Evolutionary conservation across 176 grass and related monocot genomes (phyloP).

Genomic region (Triticum aestivum): IWGSC_CS_RefSeq_v2.1 NC_057805.1:509435705-509436204

Average conservation of each 20-base stretch:
- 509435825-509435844: neutral
- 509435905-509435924: neutral
- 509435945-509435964: neutral
- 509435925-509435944: neutral
- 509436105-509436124: too few relatives aligned
- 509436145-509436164: too few relatives aligned
- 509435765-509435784: conserved; percentile 60
- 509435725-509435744: conserved; percentile 62
- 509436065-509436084: neutral
- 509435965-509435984: neutral
- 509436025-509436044: neutral
- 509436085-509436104: too few relatives aligned
- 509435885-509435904: neutral
- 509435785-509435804: conserved; percentile 78
- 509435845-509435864: neutral
- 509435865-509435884: neutral
- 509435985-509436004: too few relatives aligned
- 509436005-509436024: neutral
- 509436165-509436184: too few relatives aligned
- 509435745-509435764: conserved; percentile 58
- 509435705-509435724: conserved; percentile 64
- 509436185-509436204: too few relatives aligned
- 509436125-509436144: too few relatives aligned
- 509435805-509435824: conserved; percentile 49
- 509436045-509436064: neutral